These are phyloP conservation scores for Aspergillus melleus DNA, from an alignment of 2,329 filamentous ascomycete species.

Conservation along the genomic window DNA sequence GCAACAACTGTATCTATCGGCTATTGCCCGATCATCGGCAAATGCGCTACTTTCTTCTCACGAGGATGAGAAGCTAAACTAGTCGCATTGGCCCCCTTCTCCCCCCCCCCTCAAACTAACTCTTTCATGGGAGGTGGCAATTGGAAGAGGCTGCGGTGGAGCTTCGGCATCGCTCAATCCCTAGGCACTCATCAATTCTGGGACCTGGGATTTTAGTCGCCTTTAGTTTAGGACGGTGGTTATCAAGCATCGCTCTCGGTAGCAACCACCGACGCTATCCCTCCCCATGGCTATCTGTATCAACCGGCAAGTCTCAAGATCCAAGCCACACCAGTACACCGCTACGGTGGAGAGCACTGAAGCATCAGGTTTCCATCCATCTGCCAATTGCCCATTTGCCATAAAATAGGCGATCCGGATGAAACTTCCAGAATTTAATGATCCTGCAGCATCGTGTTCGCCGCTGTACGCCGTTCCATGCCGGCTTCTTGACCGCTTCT, in stretches of 20 bases:
- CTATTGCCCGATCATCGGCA: not conserved
- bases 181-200: not conserved
- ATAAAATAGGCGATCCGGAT: not conserved
- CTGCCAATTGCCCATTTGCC: not conserved
- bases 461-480: conserved; percentile 1
- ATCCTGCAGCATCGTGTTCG: conserved; percentile 4
- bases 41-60: not conserved
- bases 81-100: not conserved
- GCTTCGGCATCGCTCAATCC: not conserved
- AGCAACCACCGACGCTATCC: no score
- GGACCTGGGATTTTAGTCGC: not conserved
- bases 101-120: not conserved
- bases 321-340: not conserved
- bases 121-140: not conserved
- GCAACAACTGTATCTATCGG: not conserved
- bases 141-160: not conserved
- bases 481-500: conserved; percentile 10
- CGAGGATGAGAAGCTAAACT: not conserved
- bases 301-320: not conserved
- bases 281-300: not conserved
- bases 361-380: not conserved
- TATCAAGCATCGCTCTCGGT: not conserved
- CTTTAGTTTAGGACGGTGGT: not conserved
- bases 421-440: conserved; percentile 11
- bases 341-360: not conserved